Evolutionary conservation across 768 basidiomycete species (phyloP), one percentile per base, ranked within the genome.

Genomic region (Dioszegia hungarica): DNA sequence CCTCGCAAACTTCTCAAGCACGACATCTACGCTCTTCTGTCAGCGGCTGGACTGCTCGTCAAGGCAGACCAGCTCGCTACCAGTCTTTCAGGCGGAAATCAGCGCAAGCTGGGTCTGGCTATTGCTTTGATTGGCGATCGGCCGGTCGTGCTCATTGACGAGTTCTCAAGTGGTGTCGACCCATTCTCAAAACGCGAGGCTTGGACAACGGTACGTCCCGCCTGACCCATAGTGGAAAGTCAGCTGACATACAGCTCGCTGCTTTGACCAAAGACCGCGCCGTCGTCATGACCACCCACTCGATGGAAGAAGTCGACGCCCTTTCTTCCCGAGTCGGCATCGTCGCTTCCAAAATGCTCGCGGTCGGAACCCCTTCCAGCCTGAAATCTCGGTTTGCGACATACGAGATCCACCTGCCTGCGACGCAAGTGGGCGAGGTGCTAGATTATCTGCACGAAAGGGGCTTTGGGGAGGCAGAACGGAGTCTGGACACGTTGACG

Each of bases 231-330:
- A n/a, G n/a, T n/a, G n/a, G n/a, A 5, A 29, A 11, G 24, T 2
- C 1, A 44, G 15, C 56, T 62, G 50, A 52, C 43, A n/a, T 12
- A 4, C 49, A 58, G 61, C 59, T 59, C 45, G 65, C 54, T 36
- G 31, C 15, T 19, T 40, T 67, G 25, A 67, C 66, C 1, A 62
- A 59, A 54, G 66, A 67, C 38, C 60, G 63, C 31, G 66, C 66
- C 1, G 66, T 67, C 31, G 66, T 58, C 9, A 49, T 61, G 29
- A 45, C 53, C 11, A 57, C 66, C 84, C 86, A 88, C 72, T 87
- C 86, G 0, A 89, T 89, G 87, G 88, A 88, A 74, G 88, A 90
- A 73, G 87, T 86, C 1, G 86, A 86, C 15, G 86, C 86, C 5
- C 78, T 89, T 1, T 85, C 88, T 1, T 85, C 80, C 65, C 84